phyloP scores from a whole-genome alignment of 106 monocot genomes.

The Dactylorhiza incarnata region DNA sequence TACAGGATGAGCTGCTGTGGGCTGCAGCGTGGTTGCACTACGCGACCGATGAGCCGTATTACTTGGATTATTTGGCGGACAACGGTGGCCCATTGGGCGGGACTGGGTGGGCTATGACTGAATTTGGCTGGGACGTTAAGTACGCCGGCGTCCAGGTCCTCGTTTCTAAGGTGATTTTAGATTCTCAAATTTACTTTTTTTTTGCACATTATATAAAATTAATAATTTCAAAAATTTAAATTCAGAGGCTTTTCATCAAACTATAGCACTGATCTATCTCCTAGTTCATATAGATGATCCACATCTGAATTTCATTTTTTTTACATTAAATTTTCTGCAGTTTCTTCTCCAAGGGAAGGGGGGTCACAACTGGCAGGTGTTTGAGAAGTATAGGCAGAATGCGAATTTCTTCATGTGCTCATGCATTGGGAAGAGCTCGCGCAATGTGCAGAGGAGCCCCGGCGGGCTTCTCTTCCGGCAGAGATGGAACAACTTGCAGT shows the following conservation, averaged over 20 bases:
- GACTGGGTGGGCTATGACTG: constrained; percentile 78
- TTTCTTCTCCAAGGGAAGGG: constrained; percentile 68
- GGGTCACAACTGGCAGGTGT: constrained; percentile 30
- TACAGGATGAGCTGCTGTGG: constrained; percentile 78
- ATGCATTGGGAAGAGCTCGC: constrained; percentile 57
- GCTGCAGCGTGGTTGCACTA: constrained; percentile 86
- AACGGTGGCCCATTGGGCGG: constrained; percentile 75
- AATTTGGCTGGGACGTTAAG: constrained; percentile 99
- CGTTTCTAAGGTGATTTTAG: constrained; percentile 52
- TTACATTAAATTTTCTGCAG: constrained; percentile 17
- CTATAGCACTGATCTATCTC: no score
- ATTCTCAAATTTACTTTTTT: no score
- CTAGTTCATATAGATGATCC: no score
- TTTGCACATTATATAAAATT: no score
- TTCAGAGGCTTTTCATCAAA: no score
- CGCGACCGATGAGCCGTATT: constrained; percentile 58
- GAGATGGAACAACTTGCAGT: constrained; percentile 96
- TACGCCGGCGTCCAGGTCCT: constrained; percentile 86
- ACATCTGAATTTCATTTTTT: no score
- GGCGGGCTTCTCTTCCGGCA: constrained; percentile 84
- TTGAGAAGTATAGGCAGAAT: constrained; percentile 62
- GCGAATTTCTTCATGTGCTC: constrained; percentile 87
- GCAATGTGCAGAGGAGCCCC: constrained; percentile 66
- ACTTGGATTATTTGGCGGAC: constrained; percentile 63
- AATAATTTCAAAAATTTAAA: no score